These are phyloP conservation scores for Mycena indigotica DNA, from an alignment of 768 basidiomycete genomes.

Conservation along the genomic window DNA sequence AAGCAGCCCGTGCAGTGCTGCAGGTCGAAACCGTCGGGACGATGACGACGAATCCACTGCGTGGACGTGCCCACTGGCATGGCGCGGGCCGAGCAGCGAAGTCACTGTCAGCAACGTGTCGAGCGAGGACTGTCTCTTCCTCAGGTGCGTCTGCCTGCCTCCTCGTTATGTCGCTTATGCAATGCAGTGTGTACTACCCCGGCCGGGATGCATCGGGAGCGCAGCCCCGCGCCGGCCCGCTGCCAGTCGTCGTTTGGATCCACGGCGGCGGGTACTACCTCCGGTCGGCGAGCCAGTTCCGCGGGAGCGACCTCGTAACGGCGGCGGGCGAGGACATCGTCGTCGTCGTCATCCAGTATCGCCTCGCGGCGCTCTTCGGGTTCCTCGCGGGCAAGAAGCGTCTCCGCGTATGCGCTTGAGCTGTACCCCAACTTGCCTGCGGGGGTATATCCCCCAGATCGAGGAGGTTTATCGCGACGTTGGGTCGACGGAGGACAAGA, in stretches of 20 bases:
- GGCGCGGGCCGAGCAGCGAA: background rate
- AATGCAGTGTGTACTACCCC: constrained; percentile 22
- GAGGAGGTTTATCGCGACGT: constrained; percentile 14
- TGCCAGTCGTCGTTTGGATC: constrained; percentile 24
- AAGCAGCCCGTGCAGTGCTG: constrained; percentile 3
- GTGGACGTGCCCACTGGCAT: background rate
- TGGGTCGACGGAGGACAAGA: constrained; percentile 6
- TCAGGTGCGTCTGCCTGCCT: constrained; percentile 18
- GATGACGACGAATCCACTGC: background rate
- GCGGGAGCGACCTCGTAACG: constrained; percentile 7
- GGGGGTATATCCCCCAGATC: constrained; percentile 2
- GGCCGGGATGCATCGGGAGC: constrained; percentile 8
- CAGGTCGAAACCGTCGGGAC: background rate
- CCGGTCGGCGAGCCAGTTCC: constrained; percentile 5
- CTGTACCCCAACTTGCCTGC: constrained; percentile 23
- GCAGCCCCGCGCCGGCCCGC: constrained; percentile 6
- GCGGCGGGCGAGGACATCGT: constrained; percentile 7
- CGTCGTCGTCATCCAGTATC: constrained; percentile 12
- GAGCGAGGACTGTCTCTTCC: constrained; percentile 28
- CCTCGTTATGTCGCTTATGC: no score
- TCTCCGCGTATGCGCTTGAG: constrained; percentile 14
- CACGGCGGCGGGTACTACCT: constrained; percentile 21
- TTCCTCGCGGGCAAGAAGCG: constrained; percentile 30
- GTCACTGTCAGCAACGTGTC: background rate
- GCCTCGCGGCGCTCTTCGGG: constrained; percentile 22